Percentiles rank a stretch among this genome's conserved stretches.
These are phyloP conservation scores for Penicillium steckii DNA, from an alignment of 495 filamentous ascomycete species.

Conservation along the genomic window DNA sequence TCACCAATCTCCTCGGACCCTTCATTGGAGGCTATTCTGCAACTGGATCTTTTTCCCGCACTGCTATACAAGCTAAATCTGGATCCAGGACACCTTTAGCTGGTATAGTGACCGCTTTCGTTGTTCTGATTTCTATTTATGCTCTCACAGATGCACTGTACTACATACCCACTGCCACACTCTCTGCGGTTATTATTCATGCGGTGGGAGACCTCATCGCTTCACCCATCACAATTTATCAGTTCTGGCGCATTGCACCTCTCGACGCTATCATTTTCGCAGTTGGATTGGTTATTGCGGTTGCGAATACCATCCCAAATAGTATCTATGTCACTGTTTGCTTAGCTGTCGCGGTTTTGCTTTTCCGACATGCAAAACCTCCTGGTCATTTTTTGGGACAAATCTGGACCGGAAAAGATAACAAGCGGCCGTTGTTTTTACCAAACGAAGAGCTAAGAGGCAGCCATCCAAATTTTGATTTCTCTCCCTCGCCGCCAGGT, in stretches of 20 bases:
- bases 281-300: conserved; percentile 82
- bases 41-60: conserved; percentile 95
- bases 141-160: conserved; percentile 84
- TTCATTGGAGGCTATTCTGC: conserved; percentile 94
- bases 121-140: conserved; percentile 97
- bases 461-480: conserved; percentile 79
- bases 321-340: conserved; percentile 84
- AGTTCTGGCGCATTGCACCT: conserved; percentile 92
- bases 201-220: conserved; percentile 95
- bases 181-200: conserved; percentile 95
- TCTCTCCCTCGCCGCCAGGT: conserved; percentile 81
- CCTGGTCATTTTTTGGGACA: conserved; percentile 84
- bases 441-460: conserved; percentile 85
- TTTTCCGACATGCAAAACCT: conserved; percentile 79
- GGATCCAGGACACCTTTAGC: conserved; percentile 92
- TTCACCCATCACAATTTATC: conserved; percentile 82
- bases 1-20: conserved; percentile 87
- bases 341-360: conserved; percentile 66
- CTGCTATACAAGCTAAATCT: conserved; percentile 96
- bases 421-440: conserved; percentile 76
- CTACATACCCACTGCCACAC: conserved; percentile 79
- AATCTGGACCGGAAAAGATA: conserved; percentile 24
- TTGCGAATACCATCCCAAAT: conserved; percentile 83
- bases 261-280: conserved; percentile 90
- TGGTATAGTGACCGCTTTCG: conserved; percentile 96